phyloP scores from a whole-genome alignment of 2,329 filamentous ascomycete species.

The Colletotrichum nymphaeae region DNA sequence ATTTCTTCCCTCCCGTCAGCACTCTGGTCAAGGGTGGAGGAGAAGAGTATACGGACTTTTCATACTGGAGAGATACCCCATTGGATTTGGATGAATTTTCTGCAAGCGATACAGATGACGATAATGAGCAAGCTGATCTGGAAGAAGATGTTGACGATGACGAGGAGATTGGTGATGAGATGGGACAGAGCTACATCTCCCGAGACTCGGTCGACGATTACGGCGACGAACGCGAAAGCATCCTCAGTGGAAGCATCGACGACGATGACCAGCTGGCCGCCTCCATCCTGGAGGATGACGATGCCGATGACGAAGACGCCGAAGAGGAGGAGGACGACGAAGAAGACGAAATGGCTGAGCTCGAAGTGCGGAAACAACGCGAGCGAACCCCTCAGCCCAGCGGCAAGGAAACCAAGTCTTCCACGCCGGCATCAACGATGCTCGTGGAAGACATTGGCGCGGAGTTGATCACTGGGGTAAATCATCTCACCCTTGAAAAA shows the following conservation, averaged over 20 bases:
- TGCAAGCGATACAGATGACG: conserved; percentile 77
- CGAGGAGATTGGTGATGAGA: conserved; percentile 54
- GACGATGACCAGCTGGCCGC: conserved; percentile 54
- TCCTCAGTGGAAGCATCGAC: conserved; percentile 56
- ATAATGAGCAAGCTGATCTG: conserved; percentile 55
- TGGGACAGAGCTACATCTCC: conserved; percentile 69
- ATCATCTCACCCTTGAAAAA: conserved; percentile 61
- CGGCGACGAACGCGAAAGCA: conserved; percentile 55
- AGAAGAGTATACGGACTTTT: conserved; percentile 97
- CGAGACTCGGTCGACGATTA: conserved; percentile 60
- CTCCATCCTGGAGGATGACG: conserved; percentile 52
- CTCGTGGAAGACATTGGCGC: conserved; percentile 61
- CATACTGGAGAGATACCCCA: conserved; percentile 90
- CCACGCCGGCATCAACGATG: conserved; percentile 36
- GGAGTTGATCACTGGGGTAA: conserved; percentile 70
- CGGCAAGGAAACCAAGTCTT: conserved; percentile 28
- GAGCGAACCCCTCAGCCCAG: conserved; percentile 32
- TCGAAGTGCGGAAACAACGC: conserved; percentile 26
- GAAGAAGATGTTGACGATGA: conserved; percentile 66
- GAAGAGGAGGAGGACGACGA: conserved; percentile 47
- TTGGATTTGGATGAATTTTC: conserved; percentile 90
- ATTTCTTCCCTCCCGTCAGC: conserved; percentile 95
- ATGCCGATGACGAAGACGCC: conserved; percentile 46
- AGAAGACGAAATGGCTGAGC: conserved; percentile 55
- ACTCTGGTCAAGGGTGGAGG: conserved; percentile 89